Base-by-base conservation (phyloP, 1,139 yeast genomes). In the Lodderomyces theae region DNA sequence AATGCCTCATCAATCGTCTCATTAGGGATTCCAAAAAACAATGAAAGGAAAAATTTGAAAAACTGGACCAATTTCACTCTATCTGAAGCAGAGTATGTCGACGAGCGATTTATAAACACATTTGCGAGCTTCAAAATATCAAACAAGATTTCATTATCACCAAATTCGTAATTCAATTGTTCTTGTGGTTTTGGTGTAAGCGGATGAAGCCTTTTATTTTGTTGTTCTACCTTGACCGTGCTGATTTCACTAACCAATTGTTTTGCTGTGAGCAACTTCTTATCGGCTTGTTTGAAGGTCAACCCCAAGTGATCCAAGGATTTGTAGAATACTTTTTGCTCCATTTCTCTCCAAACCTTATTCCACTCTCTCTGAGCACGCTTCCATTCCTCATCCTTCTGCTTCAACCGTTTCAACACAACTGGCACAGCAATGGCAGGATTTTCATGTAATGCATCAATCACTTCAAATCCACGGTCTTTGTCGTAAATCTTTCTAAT, bases 281-380 rank as follows among this genome's bases (percentile, higher is more conserved):
- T 92, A 61, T 92, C 99, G 10, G 96, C 88, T 61, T 92, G 97
- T 62, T 92, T 92, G 67, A 92, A 94, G 0, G 97, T 89, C 52
- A 92, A 74, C 2, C 99, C 99, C 50, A 90, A 72, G 60, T 94
- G 98, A 60, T 92, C 99, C 52, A 92, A 72, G 3, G 96, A 86
- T 63, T 92, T 94, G 70, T 80, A 87, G 61, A 86, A 90, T 0
- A 89, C 96, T 56, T 89, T 90, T 58, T 89, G 96, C 60, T 94
- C 98, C 68, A 95, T 82, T 63, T 92, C 98, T 56, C 98, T 81
- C 99, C 99, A 92, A 21, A 90, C 96, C 60, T 92, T 92, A 63
- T 92, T 92, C 98, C 99, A 92, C 62, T 94, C 98, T 53, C 98
- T 79, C 57, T 92, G 98, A 1, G 97, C 92, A 50, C 97, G 80